Base-by-base conservation (phyloP, 768 basidiomycete species). In the Cystofilobasidium macerans region DNA sequence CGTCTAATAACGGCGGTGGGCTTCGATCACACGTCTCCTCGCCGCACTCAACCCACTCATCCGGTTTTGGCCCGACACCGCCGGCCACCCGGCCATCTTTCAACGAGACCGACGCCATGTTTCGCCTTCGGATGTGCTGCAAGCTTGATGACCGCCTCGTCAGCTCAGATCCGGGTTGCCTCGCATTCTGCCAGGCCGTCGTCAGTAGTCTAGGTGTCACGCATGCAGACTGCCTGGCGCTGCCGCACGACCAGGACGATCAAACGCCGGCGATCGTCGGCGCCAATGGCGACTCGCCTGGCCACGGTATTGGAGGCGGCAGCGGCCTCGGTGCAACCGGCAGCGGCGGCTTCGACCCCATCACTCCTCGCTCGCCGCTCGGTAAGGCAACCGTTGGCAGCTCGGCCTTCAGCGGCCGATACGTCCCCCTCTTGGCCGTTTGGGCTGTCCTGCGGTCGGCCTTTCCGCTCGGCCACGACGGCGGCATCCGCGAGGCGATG, bases 121-220 rank as follows among this genome's bases (percentile, higher is more conserved):
- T 54, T 18, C 40, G 67, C 12, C 57, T 68, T 18, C 54, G 61
- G 40, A 61, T 57, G 24, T 68, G 61, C 26, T 68, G 67, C 56
- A 57, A 57, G 45, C 62, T 68, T 20, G 67, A 68, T 22, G 67
- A 68, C 33, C 56, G 62, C 28, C 56, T 61, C 6, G 67, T 68
- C 8, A 43, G 48, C 22, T 59, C 28, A 16, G 67, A 68, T 26
- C 67, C 67, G 16, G 67, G 67, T 11, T 54, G 62, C 28, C 32
- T 68, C 26, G 67, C 67, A n/a, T 68, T 68, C 56, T 68, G 67
- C 30, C 62, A 68, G 40, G 56, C 58, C 35, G 54, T 67, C 32
- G 38, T 60, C 33, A 30, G 47, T 5, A 38, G 48, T 20, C 53
- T 67, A 18, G 53, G 53, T 33, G 67, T 57, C 36, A 54, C 56